phyloP scores from a whole-genome alignment of 495 filamentous ascomycete species.

The Tuber indicum region DNA sequence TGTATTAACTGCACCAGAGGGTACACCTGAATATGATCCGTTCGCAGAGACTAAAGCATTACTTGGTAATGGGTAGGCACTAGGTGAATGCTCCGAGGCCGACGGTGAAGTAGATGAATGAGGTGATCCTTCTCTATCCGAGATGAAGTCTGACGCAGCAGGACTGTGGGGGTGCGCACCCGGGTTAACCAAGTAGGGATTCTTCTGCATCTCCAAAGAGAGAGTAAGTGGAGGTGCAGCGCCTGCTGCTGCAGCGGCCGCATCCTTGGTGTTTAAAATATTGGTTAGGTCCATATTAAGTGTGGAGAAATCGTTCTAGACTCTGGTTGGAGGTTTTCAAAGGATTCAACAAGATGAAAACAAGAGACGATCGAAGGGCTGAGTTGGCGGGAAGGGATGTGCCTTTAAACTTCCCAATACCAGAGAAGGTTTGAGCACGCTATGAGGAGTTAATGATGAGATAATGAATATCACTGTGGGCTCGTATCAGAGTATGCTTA shows the following conservation, averaged over 20 bases:
- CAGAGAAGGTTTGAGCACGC: background rate
- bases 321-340: background rate
- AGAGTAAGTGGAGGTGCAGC: constrained; percentile 28
- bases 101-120: constrained; percentile 37
- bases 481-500: constrained; percentile 6
- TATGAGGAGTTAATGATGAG: background rate
- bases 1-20: constrained; percentile 41
- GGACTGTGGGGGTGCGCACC: constrained; percentile 38
- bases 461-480: background rate
- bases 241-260: constrained; percentile 31
- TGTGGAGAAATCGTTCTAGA: background rate
- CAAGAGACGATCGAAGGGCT: background rate
- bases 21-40: constrained; percentile 37
- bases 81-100: constrained; percentile 33
- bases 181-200: constrained; percentile 24
- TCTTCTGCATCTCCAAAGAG: constrained; percentile 36
- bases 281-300: constrained; percentile 40
- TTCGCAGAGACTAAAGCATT: constrained; percentile 22
- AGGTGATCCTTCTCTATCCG: constrained; percentile 36
- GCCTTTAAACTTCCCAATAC: background rate
- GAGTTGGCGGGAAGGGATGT: background rate
- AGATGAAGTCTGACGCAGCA: constrained; percentile 37
- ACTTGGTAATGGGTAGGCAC: constrained; percentile 27
- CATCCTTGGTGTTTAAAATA: constrained; percentile 41
- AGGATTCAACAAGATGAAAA: background rate